These are phyloP conservation scores for Phymatotrichopsis omnivora DNA, from an alignment of 2,329 filamentous ascomycete genomes.

Conservation along the genomic window DNA sequence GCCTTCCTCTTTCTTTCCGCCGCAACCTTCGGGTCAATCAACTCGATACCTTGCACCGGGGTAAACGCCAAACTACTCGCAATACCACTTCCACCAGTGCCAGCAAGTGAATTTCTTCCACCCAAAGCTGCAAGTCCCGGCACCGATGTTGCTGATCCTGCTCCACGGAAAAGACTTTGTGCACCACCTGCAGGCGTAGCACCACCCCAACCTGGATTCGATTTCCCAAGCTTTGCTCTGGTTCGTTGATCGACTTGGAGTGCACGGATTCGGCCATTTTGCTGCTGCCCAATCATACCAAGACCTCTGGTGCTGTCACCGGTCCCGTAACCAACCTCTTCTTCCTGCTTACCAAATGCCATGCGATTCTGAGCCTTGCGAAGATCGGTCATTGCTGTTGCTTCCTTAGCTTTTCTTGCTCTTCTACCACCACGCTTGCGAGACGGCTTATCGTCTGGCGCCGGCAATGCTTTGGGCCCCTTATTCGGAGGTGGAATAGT, in stretches of 20 bases:
- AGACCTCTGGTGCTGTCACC: slow-evolving; percentile 78
- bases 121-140: slow-evolving; percentile 57
- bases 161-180: slow-evolving; percentile 72
- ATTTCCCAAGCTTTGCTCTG: slow-evolving; percentile 82
- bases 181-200: slow-evolving; percentile 53
- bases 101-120: slow-evolving; percentile 59
- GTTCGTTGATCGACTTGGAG: slow-evolving; percentile 89
- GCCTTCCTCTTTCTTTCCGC: slow-evolving; percentile 81
- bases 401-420: slow-evolving; percentile 90
- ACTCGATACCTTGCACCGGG: slow-evolving; percentile 84
- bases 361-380: slow-evolving; percentile 93
- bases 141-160: slow-evolving; percentile 47
- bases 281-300: slow-evolving; percentile 86
- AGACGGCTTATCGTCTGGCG: slow-evolving; percentile 88
- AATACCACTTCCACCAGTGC: slow-evolving; percentile 60
- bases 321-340: slow-evolving; percentile 79
- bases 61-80: slow-evolving; percentile 86
- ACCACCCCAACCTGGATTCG: slow-evolving; percentile 89
- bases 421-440: slow-evolving; percentile 84
- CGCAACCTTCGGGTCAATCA: slow-evolving; percentile 86
- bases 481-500: slow-evolving; percentile 87
- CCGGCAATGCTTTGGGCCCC: slow-evolving; percentile 73
- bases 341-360: slow-evolving; percentile 91
- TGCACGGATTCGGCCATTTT: slow-evolving; percentile 79
- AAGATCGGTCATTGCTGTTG: slow-evolving; percentile 90